Evolutionary conservation across 2,329 filamentous ascomycete genomes (phyloP), one percentile per base, ranked within the genome.

Genomic region (Colletotrichum lindemuthianum): DNA sequence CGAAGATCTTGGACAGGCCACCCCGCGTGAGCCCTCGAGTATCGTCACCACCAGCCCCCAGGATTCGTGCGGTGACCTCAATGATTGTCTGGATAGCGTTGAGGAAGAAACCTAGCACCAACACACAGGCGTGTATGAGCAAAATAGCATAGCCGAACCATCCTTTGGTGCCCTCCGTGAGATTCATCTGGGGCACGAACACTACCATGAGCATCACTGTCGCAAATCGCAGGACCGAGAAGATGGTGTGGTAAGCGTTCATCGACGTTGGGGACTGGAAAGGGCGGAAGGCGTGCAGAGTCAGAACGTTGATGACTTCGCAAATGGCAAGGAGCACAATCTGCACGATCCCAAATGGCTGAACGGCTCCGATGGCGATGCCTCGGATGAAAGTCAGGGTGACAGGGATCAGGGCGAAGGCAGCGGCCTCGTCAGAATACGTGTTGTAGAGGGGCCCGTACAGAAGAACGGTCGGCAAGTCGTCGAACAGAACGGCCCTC

Each of bases 401-500:
- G 13, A 97, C 88, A 1, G 95, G 94, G 16, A 97, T 89, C 45
- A 97, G 84, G 7, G 95, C 93, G 76, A 97, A 99, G 0, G 92
- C 89, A 8, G 95, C 92, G 0, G 93, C 93, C 74, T 95, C 92
- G 75, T 99, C 96, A 32, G 92, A 96, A 76, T 97, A 98, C 0
- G 96, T 99, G 78, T 99, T 99, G 78, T 99, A 99, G 8, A 99
- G 82, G 6, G 96, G 93, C 0, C 96, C 96, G 71, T 97, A 98
- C 1, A 93, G 85, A 2, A 99, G 83, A 8, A 98, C 89, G 0
- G 93, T 97, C 7, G 93, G 89, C 52, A 99, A 83, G 72, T 98
- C 93, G 77, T 99, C 96, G 75, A 97, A 99, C 9, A 99, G 84
- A 69, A 93, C 91, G 2, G 93, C 91, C 66, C 93, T 90, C 6